Evolutionary conservation across 768 basidiomycete species (phyloP), one percentile per base, ranked within the genome.

Genomic region (Hypsizygus marmoreus): DNA sequence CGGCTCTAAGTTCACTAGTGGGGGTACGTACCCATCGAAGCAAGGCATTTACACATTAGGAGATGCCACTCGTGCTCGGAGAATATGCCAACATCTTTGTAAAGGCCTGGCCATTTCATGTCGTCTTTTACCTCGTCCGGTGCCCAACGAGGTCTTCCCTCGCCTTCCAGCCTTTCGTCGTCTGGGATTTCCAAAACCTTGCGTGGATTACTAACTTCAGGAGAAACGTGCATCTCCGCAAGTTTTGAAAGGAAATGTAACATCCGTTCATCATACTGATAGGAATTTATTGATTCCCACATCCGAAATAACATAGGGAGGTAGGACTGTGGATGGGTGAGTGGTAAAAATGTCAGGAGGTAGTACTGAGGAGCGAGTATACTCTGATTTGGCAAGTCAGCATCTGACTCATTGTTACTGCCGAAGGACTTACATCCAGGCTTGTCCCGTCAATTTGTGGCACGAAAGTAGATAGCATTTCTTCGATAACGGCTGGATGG

Each of bases 261-360:
- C 82, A 91, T 91, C 64, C 91, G 79, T 59, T 92, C 91, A 73
- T 94, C 91, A 70, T 84, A 94, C 66, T 85, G 79, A 64, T 89
- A 89, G 46, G 89, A 91, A 69, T 93, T 92, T 59, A 95, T 73
- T 10, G 89, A 86, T 66, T 89, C 85, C 90, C 91, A 95, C 35
- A 92, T 59, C 43, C 86, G 83, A 70, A 94, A 89, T 43, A 93
- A 74, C 78, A 88, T 86, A 41, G 81, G 86, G 43, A 83, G 76
- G 73, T 93, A 94, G 34, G 80, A 79, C 68, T 92, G 88, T 24
- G 91, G 91, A 60, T 93, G 91, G 5, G 82, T 80, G 48, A 88
- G 73, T 2, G 93, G 93, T 38, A 95, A 75, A 69, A 94, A 95
- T 26, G 88, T 88, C 54, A 87, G 75, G 58, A 94, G 72, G 67